Base-by-base conservation (phyloP, 2,329 filamentous ascomycete genomes). In the Verticillium tricorpus region DNA sequence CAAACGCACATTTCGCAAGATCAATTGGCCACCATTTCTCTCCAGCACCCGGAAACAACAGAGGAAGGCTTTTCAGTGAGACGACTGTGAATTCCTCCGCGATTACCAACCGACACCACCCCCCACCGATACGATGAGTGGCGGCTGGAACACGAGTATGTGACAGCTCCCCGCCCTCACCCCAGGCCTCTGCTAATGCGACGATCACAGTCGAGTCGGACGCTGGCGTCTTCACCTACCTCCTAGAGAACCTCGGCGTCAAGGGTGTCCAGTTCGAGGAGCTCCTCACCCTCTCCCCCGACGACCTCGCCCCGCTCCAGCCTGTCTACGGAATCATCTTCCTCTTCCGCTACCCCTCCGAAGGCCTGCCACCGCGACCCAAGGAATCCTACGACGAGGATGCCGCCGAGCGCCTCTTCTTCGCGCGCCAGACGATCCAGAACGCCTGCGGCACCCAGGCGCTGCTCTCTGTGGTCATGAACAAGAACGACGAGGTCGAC, bases 361-460 rank as follows among this genome's bases (percentile, higher is more conserved):
- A 90, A 72, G 95, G 95, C 64, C 56, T 66, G 19, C 64, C 64
- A 5, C 55, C 61, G 52, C 61, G 64, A 34, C 56, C 63, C n/a
- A 61, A 61, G 25, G 63, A 65, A 37, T 82, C 79, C 37, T 97
- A 92, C 75, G 93, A 97, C 78, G 81, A 87, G 68, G 82, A 81
- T 17, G 92, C 92, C 15, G 81, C 90, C 19, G 88, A 92, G 65
- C 82, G 85, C 64, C 83, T 97, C 69, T 99, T 97, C 83, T 99
- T 99, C 77, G 95, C 95, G 4, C 88, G 89, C 34, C 95, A 99
- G 80, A 98, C 94, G 4, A 99, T 99, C 74, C 94, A 98, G 77
- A 99, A 99, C 77, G 95, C 95, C 8, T 99, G 95, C 78, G 95
- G 93, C 55, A 99, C 95, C 17, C 95, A 99, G 76, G 95, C 95